Evolutionary conservation across 2,329 filamentous ascomycete genomes (phyloP), one percentile per base, ranked within the genome.

Genomic region (Fusarium sp.): DNA sequence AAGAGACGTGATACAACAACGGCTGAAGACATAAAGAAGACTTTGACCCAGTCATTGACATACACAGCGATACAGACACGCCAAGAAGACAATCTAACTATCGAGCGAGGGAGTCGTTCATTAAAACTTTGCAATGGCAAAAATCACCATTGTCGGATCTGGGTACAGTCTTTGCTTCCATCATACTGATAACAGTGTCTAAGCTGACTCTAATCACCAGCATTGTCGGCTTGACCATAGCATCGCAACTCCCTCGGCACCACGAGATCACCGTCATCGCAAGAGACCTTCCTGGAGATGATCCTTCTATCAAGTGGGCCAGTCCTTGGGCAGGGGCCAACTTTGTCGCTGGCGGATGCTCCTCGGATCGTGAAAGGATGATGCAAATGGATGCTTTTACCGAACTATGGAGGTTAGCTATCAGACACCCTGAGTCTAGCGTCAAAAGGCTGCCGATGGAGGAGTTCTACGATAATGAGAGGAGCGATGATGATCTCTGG

Each of bases 381-480:
- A 63, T 63, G 59, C 59, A 67, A 12, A 50, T 62, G n/a, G 38
- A 63, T 22, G 17, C 27, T 2, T 61, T 69, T 38, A 22, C 40
- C 4, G 56, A 66, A 20, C 20, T 61, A 32, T 69, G 67, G 67
- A 58, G 63, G 22, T 20, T 57, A 15, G 25, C 45, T 15, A 14
- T 17, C 1, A 50, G 57, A 25, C 50, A 25, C 33, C 67, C 67
- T 3, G 67, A 69, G 10, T 69, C 67, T 1, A 63, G 63, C 14
- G 57, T 69, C 6, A 61, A 37, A 14, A 27, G 32, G 7, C 38
- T 69, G 7, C 33, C 37, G 32, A 40, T 70, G 58, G 22, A 69
- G 20, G 71, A 73, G 14, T 30, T 73, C 14, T 58, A 63, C 17
- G 69, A 69, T 32, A 27, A 57, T 4, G 63, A 65, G 11, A 65